phyloP scores from a whole-genome alignment of 495 filamentous ascomycete species.

The Aeminium ludgeri region DNA sequence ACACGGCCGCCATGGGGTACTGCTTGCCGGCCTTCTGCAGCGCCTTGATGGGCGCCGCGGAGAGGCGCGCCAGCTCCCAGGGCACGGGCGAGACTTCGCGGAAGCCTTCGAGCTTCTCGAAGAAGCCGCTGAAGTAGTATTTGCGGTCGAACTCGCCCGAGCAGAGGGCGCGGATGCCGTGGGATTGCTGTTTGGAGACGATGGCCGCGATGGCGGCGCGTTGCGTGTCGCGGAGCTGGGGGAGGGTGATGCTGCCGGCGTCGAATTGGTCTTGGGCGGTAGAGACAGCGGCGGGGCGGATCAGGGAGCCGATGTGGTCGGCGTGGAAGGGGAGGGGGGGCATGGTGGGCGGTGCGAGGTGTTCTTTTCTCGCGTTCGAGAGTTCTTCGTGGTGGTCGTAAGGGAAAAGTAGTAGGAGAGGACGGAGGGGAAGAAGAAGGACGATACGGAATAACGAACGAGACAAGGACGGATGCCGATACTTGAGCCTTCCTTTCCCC shows the following conservation, averaged over 20 bases:
- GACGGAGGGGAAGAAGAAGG: too few species aligned
- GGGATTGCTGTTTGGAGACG: conserved; percentile 18
- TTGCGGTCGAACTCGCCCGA: conserved; percentile 48
- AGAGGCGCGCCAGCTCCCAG: conserved; percentile 30
- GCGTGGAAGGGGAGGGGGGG: conserved; percentile 54
- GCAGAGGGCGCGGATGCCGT: conserved; percentile 52
- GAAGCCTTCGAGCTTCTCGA: conserved; percentile 47
- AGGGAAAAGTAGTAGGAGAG: too few species aligned
- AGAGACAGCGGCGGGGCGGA: conserved; percentile 53
- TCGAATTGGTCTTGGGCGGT: conserved; percentile 38
- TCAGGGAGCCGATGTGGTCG: conserved; percentile 74
- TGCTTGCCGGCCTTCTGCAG: conserved; percentile 15
- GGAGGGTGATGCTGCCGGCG: conserved; percentile 28
- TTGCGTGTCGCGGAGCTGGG: conserved; percentile 35
- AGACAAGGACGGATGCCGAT: too few species aligned
- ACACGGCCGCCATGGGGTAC: conserved; percentile 39
- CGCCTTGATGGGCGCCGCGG: conserved; percentile 14
- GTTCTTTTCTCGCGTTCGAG: too few species aligned
- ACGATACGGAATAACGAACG: too few species aligned
- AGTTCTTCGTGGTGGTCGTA: too few species aligned
- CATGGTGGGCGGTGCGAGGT: too few species aligned
- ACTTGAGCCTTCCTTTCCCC: too few species aligned
- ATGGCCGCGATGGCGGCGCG: conserved; percentile 38
- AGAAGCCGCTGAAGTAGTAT: conserved; percentile 66
- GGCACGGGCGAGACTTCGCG: conserved; percentile 51